phyloP scores from a whole-genome alignment of 2,329 filamentous ascomycete species.

The Cladosporium sp. region DNA sequence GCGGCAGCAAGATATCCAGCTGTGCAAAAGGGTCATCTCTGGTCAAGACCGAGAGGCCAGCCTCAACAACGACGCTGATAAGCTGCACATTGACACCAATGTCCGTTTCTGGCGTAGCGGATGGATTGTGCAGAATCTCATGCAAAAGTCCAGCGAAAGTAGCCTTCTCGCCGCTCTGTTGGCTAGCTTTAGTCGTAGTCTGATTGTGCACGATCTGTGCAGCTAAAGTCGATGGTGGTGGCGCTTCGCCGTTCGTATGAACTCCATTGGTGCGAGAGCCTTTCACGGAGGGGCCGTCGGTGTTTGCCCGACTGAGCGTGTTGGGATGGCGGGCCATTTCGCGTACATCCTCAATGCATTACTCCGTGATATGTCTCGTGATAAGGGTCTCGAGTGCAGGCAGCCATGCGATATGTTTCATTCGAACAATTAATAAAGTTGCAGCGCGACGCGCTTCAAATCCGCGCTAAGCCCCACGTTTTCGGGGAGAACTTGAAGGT shows the following conservation, averaged over 20 bases:
- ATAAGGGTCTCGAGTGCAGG: neutral
- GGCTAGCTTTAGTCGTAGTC: slow-evolving; percentile 49
- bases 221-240: slow-evolving; percentile 73
- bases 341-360: slow-evolving; percentile 4
- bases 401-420: neutral
- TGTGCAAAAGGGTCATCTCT: slow-evolving; percentile 66
- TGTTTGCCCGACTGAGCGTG: slow-evolving; percentile 13
- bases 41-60: slow-evolving; percentile 67
- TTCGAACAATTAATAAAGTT: neutral
- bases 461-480: neutral
- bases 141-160: slow-evolving; percentile 73
- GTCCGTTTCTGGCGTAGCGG: slow-evolving; percentile 56
- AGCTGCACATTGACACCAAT: slow-evolving; percentile 77
- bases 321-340: slow-evolving; percentile 37
- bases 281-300: slow-evolving; percentile 1
- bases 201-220: slow-evolving; percentile 81
- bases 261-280: slow-evolving; percentile 27
- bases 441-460: neutral
- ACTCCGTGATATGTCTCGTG: neutral
- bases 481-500: neutral
- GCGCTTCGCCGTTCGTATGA: slow-evolving; percentile 28
- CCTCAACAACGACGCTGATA: slow-evolving; percentile 76
- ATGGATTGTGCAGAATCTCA: slow-evolving; percentile 49
- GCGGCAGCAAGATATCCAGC: slow-evolving; percentile 50
- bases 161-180: slow-evolving; percentile 50